A percentile compares a stretch with the other conserved stretches of the same genome.
Conservation (phyloP, 139 green algal species). For the Tetraselmis chui region DNA sequence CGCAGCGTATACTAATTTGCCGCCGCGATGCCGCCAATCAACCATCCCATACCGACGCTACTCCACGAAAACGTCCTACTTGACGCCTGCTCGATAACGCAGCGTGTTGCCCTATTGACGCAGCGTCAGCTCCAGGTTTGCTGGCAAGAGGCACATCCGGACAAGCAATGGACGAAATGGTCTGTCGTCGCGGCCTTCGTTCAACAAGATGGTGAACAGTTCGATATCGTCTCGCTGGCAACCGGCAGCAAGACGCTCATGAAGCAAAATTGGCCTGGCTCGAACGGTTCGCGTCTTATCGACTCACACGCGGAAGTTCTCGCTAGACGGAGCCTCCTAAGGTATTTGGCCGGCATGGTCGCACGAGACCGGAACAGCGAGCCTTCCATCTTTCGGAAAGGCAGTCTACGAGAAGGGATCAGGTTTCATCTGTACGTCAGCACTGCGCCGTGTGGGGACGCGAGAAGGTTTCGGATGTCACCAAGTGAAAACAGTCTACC, state of each 20-base stretch:
- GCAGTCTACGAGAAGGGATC: neutral
- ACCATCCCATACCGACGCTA: too few relatives aligned
- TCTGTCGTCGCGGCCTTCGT: neutral
- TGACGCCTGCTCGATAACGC: too few relatives aligned
- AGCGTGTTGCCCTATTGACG: too few relatives aligned
- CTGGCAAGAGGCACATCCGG: too few relatives aligned
- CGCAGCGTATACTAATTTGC: too few relatives aligned
- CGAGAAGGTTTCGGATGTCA: neutral
- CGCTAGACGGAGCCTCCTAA: neutral
- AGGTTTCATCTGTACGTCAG: neutral
- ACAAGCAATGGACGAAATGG: too few relatives aligned
- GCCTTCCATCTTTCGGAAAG: neutral
- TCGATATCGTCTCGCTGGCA: neutral
- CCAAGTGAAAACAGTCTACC: too few relatives aligned
- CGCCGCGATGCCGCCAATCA: too few relatives aligned
- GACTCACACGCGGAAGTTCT: neutral
- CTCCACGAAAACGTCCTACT: too few relatives aligned
- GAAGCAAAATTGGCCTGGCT: neutral
- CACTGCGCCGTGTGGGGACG: neutral
- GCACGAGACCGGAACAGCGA: neutral
- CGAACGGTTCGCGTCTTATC: neutral
- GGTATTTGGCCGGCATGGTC: neutral
- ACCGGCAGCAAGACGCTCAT: neutral
- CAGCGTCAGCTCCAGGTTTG: too few relatives aligned
- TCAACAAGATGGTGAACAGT: neutral